phyloP scores from a whole-genome alignment of 2,329 filamentous ascomycete genomes.

The Alternaria viburni region DNA sequence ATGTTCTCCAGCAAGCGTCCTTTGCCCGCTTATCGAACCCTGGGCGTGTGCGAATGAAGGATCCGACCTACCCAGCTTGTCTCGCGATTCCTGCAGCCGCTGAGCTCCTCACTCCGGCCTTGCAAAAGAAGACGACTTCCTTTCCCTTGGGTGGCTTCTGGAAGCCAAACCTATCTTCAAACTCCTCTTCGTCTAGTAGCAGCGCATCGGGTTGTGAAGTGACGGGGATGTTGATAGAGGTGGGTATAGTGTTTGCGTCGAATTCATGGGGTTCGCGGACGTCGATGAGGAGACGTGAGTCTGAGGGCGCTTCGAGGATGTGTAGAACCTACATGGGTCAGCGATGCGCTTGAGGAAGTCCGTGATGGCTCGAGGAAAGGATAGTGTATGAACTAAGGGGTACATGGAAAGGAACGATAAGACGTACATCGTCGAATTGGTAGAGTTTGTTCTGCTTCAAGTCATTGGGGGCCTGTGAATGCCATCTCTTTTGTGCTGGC shows the following conservation, averaged over 20 bases:
- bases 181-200: constrained; percentile 77
- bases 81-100: constrained; percentile 79
- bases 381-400: too few species aligned
- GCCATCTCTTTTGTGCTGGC: constrained; percentile 37
- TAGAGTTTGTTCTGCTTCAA: constrained; percentile 44
- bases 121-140: constrained; percentile 80
- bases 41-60: not conserved
- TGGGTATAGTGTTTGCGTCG: constrained; percentile 71
- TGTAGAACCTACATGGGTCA: constrained; percentile 39
- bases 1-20: not conserved
- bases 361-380: too few species aligned
- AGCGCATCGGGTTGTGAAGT: constrained; percentile 78
- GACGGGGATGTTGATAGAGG: constrained; percentile 82
- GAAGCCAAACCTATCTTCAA: constrained; percentile 82
- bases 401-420: too few species aligned
- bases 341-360: not conserved
- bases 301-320: constrained; percentile 35
- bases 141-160: constrained; percentile 33
- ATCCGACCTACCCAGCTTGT: constrained; percentile 70
- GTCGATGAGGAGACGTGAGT: constrained; percentile 56
- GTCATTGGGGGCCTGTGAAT: constrained; percentile 39
- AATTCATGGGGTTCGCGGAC: constrained; percentile 76
- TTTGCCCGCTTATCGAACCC: not conserved
- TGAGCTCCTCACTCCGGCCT: constrained; percentile 81
- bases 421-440: constrained; percentile 47